Base-by-base conservation (phyloP, 768 basidiomycete species). In the Naematelia aurantialba region DNA sequence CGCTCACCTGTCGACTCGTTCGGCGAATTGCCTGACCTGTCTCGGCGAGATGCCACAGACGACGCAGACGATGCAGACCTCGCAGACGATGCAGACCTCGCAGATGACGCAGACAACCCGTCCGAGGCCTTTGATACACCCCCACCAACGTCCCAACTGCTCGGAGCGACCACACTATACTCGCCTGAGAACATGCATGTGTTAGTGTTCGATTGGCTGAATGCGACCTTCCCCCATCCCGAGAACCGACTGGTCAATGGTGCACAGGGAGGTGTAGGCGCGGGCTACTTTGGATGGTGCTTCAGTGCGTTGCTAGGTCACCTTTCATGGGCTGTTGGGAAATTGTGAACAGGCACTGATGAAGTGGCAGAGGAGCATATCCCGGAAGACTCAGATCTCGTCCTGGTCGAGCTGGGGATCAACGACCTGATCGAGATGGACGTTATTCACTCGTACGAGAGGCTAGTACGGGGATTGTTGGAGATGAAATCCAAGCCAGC, bases 171-270 rank as follows among this genome's bases (percentile, higher is more conserved):
- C 12, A 72, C 70, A 4, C 61, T 72, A 5, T 73, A 75, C 51
- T 70, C 70, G 14, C 68, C 68, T 3, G 65, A 73, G 25, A 75
- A 75, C 59, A 22, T 75, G 31, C 74, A 75, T 55, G 56, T 63
- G 11, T 60, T 66, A 29, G 67, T 75, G 10, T 75, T 73, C 31
- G 61, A 72, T 26, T 75, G 65, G 59, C 58, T 75, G n/a, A 72
- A 72, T 49, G 22, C 13, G 2, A 65, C 66, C 1, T 75, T 73
- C 45, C 74, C 72, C 2, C 60, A 67, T 42, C 48, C 56, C 8
- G 60, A 62, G 14, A 69, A 72, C 51, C 24, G 52, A 31, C 61
- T 72, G 14, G 61, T 69, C 44, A 72, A 72, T 55, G 70, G 70
- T 13, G 70, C 70, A 3, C 68, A 69, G 45, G 70, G 70, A 5